Percentiles rank a stretch among this genome's conserved stretches.
These are phyloP conservation scores for Aspergillus baeticus DNA, from an alignment of 495 filamentous ascomycete species.

Conservation along the genomic window DNA sequence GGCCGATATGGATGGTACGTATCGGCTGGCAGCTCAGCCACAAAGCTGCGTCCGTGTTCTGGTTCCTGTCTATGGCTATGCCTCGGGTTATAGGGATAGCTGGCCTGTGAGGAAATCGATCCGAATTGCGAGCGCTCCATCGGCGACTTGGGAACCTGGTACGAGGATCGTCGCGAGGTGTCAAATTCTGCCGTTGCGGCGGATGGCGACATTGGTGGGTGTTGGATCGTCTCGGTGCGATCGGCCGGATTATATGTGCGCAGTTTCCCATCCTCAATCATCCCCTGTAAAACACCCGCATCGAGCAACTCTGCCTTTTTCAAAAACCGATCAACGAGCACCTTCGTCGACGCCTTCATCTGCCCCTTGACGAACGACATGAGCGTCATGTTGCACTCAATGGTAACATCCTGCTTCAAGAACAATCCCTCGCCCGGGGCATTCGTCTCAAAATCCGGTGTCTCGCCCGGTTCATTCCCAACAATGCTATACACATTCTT, in stretches of 20 bases:
- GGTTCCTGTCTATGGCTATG: not conserved
- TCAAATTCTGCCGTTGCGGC: too few relatives aligned
- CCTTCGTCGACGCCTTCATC: conserved; percentile 65
- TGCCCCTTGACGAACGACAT: conserved; percentile 72
- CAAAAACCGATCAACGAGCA: conserved; percentile 63
- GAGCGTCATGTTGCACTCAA: conserved; percentile 73
- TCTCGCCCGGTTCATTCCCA: conserved; percentile 50
- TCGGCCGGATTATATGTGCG: conserved; percentile 30
- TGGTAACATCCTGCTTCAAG: conserved; percentile 72
- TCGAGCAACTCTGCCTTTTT: conserved; percentile 52
- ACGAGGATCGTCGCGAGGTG: not conserved
- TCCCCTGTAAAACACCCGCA: conserved; percentile 26
- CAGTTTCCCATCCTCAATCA: conserved; percentile 28
- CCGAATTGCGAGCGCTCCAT: not conserved
- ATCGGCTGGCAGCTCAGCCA: not conserved
- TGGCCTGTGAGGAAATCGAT: not conserved
- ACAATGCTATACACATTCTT: conserved; percentile 61
- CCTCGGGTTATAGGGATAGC: not conserved
- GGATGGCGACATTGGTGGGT: not conserved
- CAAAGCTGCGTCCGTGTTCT: not conserved
- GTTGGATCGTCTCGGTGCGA: not conserved
- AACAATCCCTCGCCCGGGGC: conserved; percentile 53
- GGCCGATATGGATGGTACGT: not conserved
- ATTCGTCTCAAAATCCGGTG: conserved; percentile 2
- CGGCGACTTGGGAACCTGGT: not conserved